A percentile compares a stretch with the other conserved stretches of the same genome.
These are phyloP conservation scores for Citrus sinensis DNA, from an alignment of 345 rosid species.

Conservation along the genomic window DNA sequence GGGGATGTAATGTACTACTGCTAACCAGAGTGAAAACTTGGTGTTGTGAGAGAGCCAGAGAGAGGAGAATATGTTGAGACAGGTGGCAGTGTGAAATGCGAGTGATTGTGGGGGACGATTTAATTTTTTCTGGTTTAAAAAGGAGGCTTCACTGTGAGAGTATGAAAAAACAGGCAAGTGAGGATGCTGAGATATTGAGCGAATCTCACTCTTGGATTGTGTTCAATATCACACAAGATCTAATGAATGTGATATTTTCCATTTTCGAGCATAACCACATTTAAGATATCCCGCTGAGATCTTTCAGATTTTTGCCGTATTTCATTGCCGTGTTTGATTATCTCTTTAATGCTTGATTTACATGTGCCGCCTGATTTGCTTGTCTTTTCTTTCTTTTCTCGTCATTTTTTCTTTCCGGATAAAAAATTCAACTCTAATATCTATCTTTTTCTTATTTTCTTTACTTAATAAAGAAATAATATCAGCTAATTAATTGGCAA, in stretches of 20 bases:
- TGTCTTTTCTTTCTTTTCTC: background rate
- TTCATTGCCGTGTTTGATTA: background rate
- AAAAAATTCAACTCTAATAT: background rate
- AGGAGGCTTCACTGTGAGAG: background rate
- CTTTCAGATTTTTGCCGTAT: background rate
- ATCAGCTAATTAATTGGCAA: background rate
- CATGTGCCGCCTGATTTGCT: background rate
- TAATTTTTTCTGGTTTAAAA: conserved; percentile 2
- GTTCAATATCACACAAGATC: conserved; percentile 25
- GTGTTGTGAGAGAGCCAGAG: too few relatives aligned
- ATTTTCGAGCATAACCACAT: background rate
- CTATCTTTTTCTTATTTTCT: background rate
- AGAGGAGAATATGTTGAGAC: too few relatives aligned
- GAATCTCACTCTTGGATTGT: conserved; percentile 22
- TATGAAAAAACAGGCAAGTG: background rate
- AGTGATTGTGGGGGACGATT: too few relatives aligned
- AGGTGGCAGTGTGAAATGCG: too few relatives aligned
- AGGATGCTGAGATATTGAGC: background rate
- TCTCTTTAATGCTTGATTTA: background rate
- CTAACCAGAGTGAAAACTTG: too few relatives aligned
- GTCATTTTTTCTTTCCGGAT: background rate
- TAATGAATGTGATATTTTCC: conserved; percentile 25
- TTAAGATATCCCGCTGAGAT: background rate
- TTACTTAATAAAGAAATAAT: background rate
- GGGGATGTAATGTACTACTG: too few relatives aligned